These are phyloP conservation scores for Tricholomella constricta DNA, from an alignment of 768 basidiomycete species.

Conservation along the genomic window DNA sequence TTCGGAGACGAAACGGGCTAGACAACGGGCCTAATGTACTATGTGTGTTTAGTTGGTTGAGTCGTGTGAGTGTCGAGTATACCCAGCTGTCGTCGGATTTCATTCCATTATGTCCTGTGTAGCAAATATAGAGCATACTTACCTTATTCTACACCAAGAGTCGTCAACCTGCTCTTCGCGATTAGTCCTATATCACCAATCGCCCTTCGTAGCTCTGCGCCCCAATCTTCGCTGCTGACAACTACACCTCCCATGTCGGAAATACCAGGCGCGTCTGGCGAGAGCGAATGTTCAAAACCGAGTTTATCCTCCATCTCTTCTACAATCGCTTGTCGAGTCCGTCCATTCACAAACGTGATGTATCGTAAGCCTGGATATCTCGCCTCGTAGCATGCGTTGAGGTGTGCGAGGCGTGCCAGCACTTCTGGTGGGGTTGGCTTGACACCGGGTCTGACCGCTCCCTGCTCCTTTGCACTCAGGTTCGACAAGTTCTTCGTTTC, in stretches of 20 bases:
- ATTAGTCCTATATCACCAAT: slow-evolving; percentile 74
- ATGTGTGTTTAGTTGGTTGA: not conserved
- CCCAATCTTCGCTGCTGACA: slow-evolving; percentile 54
- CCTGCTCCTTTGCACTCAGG: slow-evolving; percentile 83
- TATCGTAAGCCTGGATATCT: slow-evolving; percentile 78
- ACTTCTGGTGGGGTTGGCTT: slow-evolving; percentile 72
- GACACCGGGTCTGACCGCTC: slow-evolving; percentile 36
- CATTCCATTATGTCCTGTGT: not conserved
- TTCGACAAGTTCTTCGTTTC: slow-evolving; percentile 74
- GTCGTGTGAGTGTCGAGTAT: not conserved
- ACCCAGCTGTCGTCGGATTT: slow-evolving; percentile 3
- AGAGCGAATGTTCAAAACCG: slow-evolving; percentile 51
- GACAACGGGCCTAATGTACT: slow-evolving; percentile 14
- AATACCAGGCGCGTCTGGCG: slow-evolving; percentile 41
- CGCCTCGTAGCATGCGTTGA: slow-evolving; percentile 79
- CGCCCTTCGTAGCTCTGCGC: slow-evolving; percentile 68
- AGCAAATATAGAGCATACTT: slow-evolving; percentile 15
- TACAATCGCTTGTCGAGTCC: slow-evolving; percentile 68
- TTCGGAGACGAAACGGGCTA: slow-evolving; percentile 11
- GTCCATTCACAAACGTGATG: slow-evolving; percentile 91
- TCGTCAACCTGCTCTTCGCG: slow-evolving; percentile 65
- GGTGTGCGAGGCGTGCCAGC: slow-evolving; percentile 65
- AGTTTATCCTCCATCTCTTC: slow-evolving; percentile 79
- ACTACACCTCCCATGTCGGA: slow-evolving; percentile 40
- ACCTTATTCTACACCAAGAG: slow-evolving; percentile 42